Evolutionary conservation across 805 yeast species (phyloP), one percentile per base, ranked within the genome.

Genomic region (Saccharomycopsis capsularis): DNA sequence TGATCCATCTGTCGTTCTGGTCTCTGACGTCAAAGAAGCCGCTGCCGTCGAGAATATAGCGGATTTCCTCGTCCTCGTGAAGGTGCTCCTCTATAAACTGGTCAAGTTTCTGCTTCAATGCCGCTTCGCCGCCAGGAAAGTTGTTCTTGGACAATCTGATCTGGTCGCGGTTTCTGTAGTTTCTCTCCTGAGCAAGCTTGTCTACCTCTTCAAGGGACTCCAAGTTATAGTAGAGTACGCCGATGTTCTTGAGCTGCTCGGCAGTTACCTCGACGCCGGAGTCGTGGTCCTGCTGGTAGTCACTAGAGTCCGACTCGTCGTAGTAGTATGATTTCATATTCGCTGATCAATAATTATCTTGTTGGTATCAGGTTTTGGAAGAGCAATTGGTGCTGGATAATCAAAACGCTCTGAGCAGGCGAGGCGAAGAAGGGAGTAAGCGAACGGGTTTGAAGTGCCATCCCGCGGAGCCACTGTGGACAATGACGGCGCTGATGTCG

Each of bases 21-120:
- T 78, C 82, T 56, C 96, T 74, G 5, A 91, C 87, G 60, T 91
- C 98, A 60, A 91, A 91, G 66, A 75, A 91, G 0, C 99, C 98
- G 48, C 80, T 84, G 9, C 99, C 99, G 24, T 84, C 95, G 18
- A 84, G 60, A 46, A 89, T 79, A 66, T 89, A 91, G 56, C 99
- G 72, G 62, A 91, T 91, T 68, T 91, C 99, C 67, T 91, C 99
- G 63, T 91, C 99, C 63, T 91, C 98, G 63, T 91, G 99, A 47
- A 88, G 71, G 65, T 91, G 99, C 61, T 91, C 96, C 42, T 75
- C 69, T 68, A 80, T 86, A 65, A 90, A 89, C 39, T 67, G 74
- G 54, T 75, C 70, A 64, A 91, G 71, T 63, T 88, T 87, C 44
- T 68, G 70, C 55, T 78, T 71, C 59, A 85, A 77, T 0, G 76